Percentiles rank a stretch among this genome's conserved stretches.
Evolutionary conservation across 345 rosid species (phyloP).

Genomic region (Raphanus sativus): DNA sequence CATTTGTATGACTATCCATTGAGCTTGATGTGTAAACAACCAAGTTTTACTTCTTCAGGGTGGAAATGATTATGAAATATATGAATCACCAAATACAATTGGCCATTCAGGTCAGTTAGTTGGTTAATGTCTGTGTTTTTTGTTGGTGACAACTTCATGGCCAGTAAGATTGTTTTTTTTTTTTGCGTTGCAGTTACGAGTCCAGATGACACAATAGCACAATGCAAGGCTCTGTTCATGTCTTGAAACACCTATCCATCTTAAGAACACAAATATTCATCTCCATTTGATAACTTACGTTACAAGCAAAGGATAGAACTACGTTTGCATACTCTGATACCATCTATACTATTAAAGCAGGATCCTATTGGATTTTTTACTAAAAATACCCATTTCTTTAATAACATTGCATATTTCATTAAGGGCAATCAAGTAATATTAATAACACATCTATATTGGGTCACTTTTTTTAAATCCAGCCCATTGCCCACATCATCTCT

Average conservation of each 20-base stretch:
- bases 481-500: too few species aligned
- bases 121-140: not conserved
- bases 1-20: not conserved
- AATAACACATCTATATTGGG: too few species aligned
- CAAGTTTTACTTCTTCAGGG: constrained; percentile 51
- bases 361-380: too few species aligned
- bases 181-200: constrained; percentile 65
- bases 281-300: not conserved
- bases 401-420: too few species aligned
- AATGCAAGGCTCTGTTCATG: constrained; percentile 42
- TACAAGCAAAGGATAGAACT: not conserved
- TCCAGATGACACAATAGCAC: constrained; percentile 62
- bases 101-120: constrained; percentile 81
- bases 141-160: not conserved
- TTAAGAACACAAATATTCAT: not conserved
- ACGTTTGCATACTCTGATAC: not conserved
- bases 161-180: constrained; percentile 9
- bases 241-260: constrained; percentile 21
- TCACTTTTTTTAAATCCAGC: too few species aligned
- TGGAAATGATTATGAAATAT: constrained; percentile 90
- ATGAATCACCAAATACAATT: constrained; percentile 71
- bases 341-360: too few species aligned
- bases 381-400: too few species aligned
- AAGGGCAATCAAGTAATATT: too few species aligned
- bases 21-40: not conserved